A percentile compares a stretch with the other conserved stretches of the same genome.
These are phyloP conservation scores for Globisporangium nunn DNA, from an alignment of 352 stramenopile genomes.

Conservation along the genomic window DNA sequence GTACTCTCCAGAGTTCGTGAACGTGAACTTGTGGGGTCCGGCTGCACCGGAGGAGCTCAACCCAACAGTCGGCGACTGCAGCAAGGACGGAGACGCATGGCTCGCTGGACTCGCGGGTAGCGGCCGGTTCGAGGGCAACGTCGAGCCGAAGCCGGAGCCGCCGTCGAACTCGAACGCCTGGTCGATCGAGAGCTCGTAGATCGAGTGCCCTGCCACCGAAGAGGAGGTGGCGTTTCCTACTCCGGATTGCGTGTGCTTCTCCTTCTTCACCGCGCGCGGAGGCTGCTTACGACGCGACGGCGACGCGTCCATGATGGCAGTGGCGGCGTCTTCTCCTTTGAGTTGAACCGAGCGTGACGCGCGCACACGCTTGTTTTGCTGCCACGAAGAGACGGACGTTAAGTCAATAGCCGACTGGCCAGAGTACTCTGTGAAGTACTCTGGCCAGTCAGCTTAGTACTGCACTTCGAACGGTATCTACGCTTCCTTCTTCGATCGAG, in stretches of 20 bases:
- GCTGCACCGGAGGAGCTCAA: background rate
- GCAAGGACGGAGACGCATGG: conserved; percentile 4
- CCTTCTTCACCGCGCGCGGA: background rate
- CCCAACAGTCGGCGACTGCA: conserved; percentile 13
- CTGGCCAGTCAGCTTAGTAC: no score
- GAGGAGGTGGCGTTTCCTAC: background rate
- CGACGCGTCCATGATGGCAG: background rate
- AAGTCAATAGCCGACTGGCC: no score
- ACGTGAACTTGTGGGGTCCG: conserved; percentile 51
- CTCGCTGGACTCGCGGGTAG: conserved; percentile 26
- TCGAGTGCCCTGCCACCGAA: conserved; percentile 1
- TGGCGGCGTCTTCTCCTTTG: background rate
- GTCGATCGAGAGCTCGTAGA: conserved; percentile 39
- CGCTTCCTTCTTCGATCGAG: no score
- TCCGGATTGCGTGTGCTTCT: background rate
- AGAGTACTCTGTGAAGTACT: no score
- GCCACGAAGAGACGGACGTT: no score
- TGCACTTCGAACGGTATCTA: no score
- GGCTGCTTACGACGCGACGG: conserved; percentile 1
- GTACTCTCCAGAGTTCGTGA: conserved; percentile 60
- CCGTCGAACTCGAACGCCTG: conserved; percentile 68
- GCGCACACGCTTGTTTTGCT: background rate
- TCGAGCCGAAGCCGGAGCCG: conserved; percentile 48
- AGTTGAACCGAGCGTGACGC: background rate
- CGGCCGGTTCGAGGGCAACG: conserved; percentile 51